Evolutionary conservation across 1,284 basidiomycete genomes (phyloP), one percentile per base, ranked within the genome.

Genomic region (Ceratobasidium sp.): DNA sequence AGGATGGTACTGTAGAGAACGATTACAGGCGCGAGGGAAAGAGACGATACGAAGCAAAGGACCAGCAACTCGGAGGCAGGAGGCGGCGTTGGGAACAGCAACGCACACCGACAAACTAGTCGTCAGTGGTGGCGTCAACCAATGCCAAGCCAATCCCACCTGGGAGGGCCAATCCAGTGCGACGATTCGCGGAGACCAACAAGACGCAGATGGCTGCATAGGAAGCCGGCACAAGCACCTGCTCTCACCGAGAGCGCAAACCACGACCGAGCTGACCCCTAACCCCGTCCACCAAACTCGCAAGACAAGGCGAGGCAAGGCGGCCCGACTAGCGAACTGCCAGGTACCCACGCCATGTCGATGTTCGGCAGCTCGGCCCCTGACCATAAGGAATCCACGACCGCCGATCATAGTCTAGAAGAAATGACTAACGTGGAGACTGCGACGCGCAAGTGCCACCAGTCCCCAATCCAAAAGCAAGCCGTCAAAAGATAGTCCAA

Each of bases 81-180:
- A 51, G 62, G 62, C 39, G 31, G 48, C 46, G 31, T 14, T 59
- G 66, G 66, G 66, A 54, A 56, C 43, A 59, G 68, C 53, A 71
- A 37, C 68, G 56, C 48, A 22, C 69, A 46, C 54, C 41, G 46
- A 72, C 69, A 39, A 62, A 37, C 68, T 71, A 49, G 68, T 54
- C 68, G 43, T 37, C 68, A n/a, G 43, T 39, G 54, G 54, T 69
- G 66, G 68, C 68, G 46, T 71, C 68, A 39, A 71, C 56, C 68
- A 71, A 61, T 14, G 56, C 54, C 37, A 39, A 49, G 2, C 66
- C 37, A 37, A 37, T 62, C 59, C n/a, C 43, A 43, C 39, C 61
- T 22, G 29, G 43, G 43, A 63, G 56, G 43, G 51, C 24, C 51
- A 48, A 49, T 24, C 27, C 68, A 49, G 43, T 43, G 22, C 41